Conservation (phyloP, 2,329 filamentous ascomycete genomes). For the Teratosphaeria zuluensis region DNA sequence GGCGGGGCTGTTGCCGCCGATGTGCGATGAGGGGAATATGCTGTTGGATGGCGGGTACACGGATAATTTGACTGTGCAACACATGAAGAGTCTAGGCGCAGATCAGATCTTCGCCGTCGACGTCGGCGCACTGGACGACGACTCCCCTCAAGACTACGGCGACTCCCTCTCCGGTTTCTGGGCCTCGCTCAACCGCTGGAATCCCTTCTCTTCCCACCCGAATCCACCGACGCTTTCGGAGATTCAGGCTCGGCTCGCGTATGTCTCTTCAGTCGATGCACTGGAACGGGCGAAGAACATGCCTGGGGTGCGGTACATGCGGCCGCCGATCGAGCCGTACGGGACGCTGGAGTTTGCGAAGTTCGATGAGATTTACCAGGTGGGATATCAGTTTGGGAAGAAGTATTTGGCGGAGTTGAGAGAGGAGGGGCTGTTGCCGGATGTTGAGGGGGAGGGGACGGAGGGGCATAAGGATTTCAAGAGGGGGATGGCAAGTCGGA, state of each 20-base stretch:
- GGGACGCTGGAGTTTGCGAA: conserved; percentile 94
- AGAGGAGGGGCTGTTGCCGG: conserved; percentile 64
- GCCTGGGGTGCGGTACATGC: conserved; percentile 89
- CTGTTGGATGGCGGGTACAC: conserved; percentile 92
- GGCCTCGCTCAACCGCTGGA: conserved; percentile 94
- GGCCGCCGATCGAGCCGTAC: conserved; percentile 85
- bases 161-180: conserved; percentile 92
- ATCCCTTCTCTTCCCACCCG: conserved; percentile 77
- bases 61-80: conserved; percentile 90
- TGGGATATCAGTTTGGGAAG: conserved; percentile 79
- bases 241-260: conserved; percentile 89
- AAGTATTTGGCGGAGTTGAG: conserved; percentile 68
- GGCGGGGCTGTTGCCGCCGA: conserved; percentile 79
- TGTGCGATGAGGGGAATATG: conserved; percentile 97
- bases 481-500: conserved; percentile 42
- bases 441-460: conserved; percentile 33
- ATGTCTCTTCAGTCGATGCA: conserved; percentile 89
- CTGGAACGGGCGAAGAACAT: conserved; percentile 86
- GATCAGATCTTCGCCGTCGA: conserved; percentile 94
- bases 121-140: conserved; percentile 84
- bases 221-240: conserved; percentile 93
- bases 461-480: conserved; percentile 42
- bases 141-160: conserved; percentile 83
- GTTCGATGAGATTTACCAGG: conserved; percentile 90
- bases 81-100: conserved; percentile 91